Evolutionary conservation across 2,329 filamentous ascomycete genomes (phyloP), one percentile per base, ranked within the genome.

Genomic region (Pyrenochaeta sp.): DNA sequence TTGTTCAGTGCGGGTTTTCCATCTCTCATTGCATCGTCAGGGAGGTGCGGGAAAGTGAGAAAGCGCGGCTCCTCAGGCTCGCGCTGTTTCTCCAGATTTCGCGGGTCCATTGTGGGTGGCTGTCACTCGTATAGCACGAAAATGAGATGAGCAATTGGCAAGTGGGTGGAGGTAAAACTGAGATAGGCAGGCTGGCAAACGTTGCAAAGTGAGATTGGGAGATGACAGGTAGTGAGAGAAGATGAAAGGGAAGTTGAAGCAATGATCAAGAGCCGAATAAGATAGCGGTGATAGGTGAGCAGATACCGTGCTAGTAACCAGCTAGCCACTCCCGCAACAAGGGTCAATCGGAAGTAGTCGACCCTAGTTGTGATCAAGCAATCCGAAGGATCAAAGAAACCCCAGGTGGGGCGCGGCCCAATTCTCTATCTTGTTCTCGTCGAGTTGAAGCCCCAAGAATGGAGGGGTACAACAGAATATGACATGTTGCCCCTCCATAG

Each of bases 1-100:
- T 91, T 88, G 80, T 98, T 98, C 64, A 98, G 81, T 22, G 84
- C 84, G n/a, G 82, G 84, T 63, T 85, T 84, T 51, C 87, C 88
- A 77, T 89, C 83, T 54, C 78, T 82, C 56, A 80, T 82, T 67
- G 77, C 83, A 62, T 82, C 82, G 61, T 82, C 82, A 59, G 81
- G 83, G 22, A 84, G 80, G 67, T 83, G 81, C 50, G 82, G 82
- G 68, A 89, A 89, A 61, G 83, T 78, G 61, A 89, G 81, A 66
- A 86, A 88, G 48, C 77, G 75, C 6, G 76, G 75, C 59, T 78
- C 75, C 58, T 77, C 76, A 15, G 74, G 73, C 59, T 78, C 60
- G 10, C 61, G 61, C 56, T 77, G 70, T 61, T 78, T 76, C 53
- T 74, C 64, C 28, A 73, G 64, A 37, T 79, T 78, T 28, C 57